phyloP scores from a whole-genome alignment of 345 rosid species.

The Lepidium sativum region DNA sequence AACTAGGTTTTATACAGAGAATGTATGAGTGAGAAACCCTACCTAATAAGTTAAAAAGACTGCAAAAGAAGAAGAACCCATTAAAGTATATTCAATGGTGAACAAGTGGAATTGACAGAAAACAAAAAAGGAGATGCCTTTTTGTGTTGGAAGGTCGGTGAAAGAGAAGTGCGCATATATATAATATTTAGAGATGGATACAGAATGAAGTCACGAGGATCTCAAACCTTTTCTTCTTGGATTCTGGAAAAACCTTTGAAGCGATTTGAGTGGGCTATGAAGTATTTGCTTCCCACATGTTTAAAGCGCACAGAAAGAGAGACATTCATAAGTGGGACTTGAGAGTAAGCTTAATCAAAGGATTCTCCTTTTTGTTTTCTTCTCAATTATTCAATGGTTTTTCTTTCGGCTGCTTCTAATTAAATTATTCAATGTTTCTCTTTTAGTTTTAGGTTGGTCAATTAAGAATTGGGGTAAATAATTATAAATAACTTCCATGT shows the following conservation, averaged over 20 bases:
- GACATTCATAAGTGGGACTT: background rate
- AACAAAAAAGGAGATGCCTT: constrained; percentile 12
- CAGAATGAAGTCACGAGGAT: background rate
- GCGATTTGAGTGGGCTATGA: background rate
- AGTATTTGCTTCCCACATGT: constrained; percentile 9
- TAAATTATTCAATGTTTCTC: background rate
- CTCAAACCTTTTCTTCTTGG: background rate
- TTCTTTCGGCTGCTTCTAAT: too few relatives aligned
- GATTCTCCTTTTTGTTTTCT: background rate
- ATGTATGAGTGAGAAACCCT: constrained; percentile 4
- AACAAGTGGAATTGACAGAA: constrained; percentile 20
- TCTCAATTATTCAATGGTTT: background rate
- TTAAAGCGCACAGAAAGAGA: background rate
- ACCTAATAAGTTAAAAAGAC: constrained; percentile 16
- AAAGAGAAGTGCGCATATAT: constrained; percentile 25
- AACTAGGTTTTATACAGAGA: constrained; percentile 4
- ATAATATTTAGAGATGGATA: background rate
- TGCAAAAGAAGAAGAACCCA: constrained; percentile 20
- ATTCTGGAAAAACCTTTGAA: background rate
- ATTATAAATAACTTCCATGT: too few relatives aligned
- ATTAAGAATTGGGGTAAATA: too few relatives aligned
- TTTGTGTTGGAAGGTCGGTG: constrained; percentile 29
- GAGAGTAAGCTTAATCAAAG: background rate
- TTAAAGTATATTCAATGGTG: constrained; percentile 24
- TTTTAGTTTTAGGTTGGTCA: background rate